Evolutionary conservation across 2,329 filamentous ascomycete species (phyloP).

Genomic region (Ophiobolus disseminans): DNA sequence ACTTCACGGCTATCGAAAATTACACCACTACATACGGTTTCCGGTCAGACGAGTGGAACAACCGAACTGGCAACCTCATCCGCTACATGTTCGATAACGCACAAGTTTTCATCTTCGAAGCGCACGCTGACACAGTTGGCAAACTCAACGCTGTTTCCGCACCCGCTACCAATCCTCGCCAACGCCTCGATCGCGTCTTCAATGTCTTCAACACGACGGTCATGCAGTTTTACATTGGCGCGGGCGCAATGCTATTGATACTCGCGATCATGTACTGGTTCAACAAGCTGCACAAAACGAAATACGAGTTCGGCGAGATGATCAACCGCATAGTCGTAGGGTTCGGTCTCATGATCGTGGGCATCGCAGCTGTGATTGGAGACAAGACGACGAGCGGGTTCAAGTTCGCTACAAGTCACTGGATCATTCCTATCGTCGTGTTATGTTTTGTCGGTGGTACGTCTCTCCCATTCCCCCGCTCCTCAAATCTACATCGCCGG

Average conservation of each 20-base stretch:
- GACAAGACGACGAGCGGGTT: slow-evolving; percentile 28
- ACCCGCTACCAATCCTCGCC: slow-evolving; percentile 1
- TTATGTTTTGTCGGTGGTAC: slow-evolving; percentile 24
- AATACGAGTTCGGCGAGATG: slow-evolving; percentile 39
- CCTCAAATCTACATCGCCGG: neutral
- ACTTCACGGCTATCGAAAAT: slow-evolving; percentile 32
- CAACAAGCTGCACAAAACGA: slow-evolving; percentile 46
- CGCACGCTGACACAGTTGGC: slow-evolving; percentile 31
- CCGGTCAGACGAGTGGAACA: slow-evolving; percentile 26
- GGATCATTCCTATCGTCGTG: slow-evolving; percentile 32
- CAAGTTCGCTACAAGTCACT: slow-evolving; percentile 29
- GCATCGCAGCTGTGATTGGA: slow-evolving; percentile 22
- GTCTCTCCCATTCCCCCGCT: neutral
- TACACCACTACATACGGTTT: slow-evolving; percentile 27
- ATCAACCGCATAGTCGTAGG: slow-evolving; percentile 32
- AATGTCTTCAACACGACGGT: slow-evolving; percentile 33
- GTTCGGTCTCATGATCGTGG: slow-evolving; percentile 28
- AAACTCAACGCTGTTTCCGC: slow-evolving; percentile 31
- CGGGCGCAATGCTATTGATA: slow-evolving; percentile 56
- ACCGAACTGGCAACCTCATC: slow-evolving; percentile 20
- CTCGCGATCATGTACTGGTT: slow-evolving; percentile 66
- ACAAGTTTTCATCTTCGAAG: slow-evolving; percentile 33
- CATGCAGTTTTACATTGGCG: slow-evolving; percentile 35
- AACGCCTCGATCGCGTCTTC: slow-evolving; percentile 22
- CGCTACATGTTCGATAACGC: slow-evolving; percentile 26